Evolutionary conservation across 495 filamentous ascomycete species (phyloP).

Genomic region (Articulospora tetracladia): DNA sequence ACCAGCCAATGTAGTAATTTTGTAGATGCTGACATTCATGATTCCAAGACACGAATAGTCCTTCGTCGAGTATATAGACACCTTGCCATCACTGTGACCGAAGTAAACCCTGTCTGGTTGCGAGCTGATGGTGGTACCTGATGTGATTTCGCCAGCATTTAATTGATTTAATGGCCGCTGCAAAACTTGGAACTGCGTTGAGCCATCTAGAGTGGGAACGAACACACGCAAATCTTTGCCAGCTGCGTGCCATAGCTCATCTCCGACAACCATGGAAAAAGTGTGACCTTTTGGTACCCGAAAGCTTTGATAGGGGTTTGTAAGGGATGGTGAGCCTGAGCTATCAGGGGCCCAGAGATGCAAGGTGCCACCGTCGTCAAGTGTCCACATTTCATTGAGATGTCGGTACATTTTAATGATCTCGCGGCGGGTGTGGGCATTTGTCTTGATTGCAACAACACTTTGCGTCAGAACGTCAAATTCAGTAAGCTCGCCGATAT

Average conservation of each 20-base stretch:
- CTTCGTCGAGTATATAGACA: conserved; percentile 79
- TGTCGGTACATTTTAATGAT: conserved; percentile 84
- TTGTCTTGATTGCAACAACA: conserved; percentile 58
- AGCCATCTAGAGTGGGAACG: conserved; percentile 63
- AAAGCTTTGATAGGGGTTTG: conserved; percentile 58
- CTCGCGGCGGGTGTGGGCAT: conserved; percentile 75
- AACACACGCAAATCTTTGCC: conserved; percentile 88
- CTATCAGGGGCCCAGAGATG: conserved; percentile 84
- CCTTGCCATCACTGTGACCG: conserved; percentile 90
- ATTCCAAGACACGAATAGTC: conserved; percentile 72
- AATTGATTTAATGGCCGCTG: conserved; percentile 63
- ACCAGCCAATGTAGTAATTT: conserved; percentile 83
- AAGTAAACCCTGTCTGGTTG: conserved; percentile 83
- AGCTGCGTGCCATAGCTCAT: conserved; percentile 81
- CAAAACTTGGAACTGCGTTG: conserved; percentile 64
- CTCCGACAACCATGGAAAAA: conserved; percentile 78
- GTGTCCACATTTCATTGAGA: conserved; percentile 86
- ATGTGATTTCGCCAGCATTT: conserved; percentile 78
- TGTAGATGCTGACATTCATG: conserved; percentile 86
- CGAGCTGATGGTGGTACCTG: conserved; percentile 67
- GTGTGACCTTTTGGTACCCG: conserved; percentile 78
- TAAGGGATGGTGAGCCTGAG: conserved; percentile 67
- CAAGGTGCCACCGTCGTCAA: conserved; percentile 87
- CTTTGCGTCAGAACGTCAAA: conserved; percentile 70
- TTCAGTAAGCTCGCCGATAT: conserved; percentile 81